Evolutionary conservation across 768 basidiomycete species (phyloP).

Genomic region (Lyophyllum atratum): DNA sequence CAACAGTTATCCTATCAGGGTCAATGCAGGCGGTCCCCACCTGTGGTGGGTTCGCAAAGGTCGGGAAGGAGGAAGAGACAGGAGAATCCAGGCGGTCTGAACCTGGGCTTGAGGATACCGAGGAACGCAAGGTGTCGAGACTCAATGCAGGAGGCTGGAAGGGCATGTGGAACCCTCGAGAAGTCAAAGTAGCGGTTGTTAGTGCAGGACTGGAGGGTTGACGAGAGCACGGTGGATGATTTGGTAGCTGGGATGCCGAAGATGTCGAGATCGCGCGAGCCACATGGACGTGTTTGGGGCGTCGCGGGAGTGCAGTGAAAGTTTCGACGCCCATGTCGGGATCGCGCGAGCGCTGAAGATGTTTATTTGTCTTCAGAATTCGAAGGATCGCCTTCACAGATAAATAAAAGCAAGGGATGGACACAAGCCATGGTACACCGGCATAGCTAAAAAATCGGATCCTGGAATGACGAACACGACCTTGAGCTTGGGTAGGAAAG

Average conservation of each 20-base stretch:
- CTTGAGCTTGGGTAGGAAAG: not conserved
- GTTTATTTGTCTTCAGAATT: constrained; percentile 35
- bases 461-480: constrained; percentile 36
- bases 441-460: constrained; percentile 66
- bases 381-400: constrained; percentile 44
- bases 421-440: constrained; percentile 51
- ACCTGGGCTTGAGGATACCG: constrained; percentile 6
- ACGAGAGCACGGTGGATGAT: constrained; percentile 15
- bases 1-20: constrained; percentile 8
- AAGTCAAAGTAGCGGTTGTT: constrained; percentile 15
- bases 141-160: constrained; percentile 15
- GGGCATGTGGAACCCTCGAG: constrained; percentile 22
- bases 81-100: constrained; percentile 23
- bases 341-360: constrained; percentile 38
- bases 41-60: constrained; percentile 27
- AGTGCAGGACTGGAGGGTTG: constrained; percentile 24
- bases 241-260: constrained; percentile 6
- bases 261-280: constrained; percentile 11
- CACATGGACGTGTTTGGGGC: constrained; percentile 12
- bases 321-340: constrained; percentile 21
- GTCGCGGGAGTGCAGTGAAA: constrained; percentile 17
- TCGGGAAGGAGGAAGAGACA: constrained; percentile 35
- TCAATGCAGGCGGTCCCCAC: constrained; percentile 11
- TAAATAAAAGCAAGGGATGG: constrained; percentile 53
- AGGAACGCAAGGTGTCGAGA: constrained; percentile 11